Evolutionary conservation across 2,329 filamentous ascomycete genomes (phyloP).

Genomic region (Aureobasidium sp.): DNA sequence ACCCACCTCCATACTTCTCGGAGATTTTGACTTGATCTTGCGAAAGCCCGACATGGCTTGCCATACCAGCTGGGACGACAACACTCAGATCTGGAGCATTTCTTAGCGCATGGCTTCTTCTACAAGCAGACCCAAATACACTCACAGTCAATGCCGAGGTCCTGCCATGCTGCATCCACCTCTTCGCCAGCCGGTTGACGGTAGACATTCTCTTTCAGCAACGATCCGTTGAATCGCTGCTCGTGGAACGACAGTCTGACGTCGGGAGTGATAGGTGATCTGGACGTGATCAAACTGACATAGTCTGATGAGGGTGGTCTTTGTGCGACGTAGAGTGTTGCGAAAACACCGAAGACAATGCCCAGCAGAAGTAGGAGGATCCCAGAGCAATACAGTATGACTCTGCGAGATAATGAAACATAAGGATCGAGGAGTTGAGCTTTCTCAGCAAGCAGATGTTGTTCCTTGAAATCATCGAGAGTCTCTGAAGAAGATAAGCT

Average conservation of each 20-base stretch:
- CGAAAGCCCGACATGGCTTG: not conserved
- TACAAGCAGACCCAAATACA: not conserved
- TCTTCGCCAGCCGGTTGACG: conserved; percentile 44
- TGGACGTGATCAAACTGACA: not conserved
- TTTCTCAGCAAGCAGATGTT: too few species aligned
- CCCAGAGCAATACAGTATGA: too few species aligned
- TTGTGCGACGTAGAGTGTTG: too few species aligned
- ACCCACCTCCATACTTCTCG: not conserved
- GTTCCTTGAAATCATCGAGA: too few species aligned
- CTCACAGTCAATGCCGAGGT: conserved; percentile 47
- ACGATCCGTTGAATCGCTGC: conserved; percentile 49
- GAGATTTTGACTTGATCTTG: not conserved
- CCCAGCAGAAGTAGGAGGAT: too few species aligned
- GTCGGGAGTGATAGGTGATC: conserved; percentile 32
- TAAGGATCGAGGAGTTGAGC: too few species aligned
- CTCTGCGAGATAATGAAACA: too few species aligned
- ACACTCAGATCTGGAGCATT: not conserved
- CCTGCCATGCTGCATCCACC: conserved; percentile 52
- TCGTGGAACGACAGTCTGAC: conserved; percentile 37
- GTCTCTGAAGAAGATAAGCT: too few species aligned
- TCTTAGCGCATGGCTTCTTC: not conserved
- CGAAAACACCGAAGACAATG: too few species aligned
- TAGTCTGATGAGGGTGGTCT: too few species aligned
- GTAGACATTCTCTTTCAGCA: conserved; percentile 49
- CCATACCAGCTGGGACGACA: not conserved